Evolutionary conservation across 2,329 filamentous ascomycete genomes (phyloP).

Genomic region (Talaromyces piceae): DNA sequence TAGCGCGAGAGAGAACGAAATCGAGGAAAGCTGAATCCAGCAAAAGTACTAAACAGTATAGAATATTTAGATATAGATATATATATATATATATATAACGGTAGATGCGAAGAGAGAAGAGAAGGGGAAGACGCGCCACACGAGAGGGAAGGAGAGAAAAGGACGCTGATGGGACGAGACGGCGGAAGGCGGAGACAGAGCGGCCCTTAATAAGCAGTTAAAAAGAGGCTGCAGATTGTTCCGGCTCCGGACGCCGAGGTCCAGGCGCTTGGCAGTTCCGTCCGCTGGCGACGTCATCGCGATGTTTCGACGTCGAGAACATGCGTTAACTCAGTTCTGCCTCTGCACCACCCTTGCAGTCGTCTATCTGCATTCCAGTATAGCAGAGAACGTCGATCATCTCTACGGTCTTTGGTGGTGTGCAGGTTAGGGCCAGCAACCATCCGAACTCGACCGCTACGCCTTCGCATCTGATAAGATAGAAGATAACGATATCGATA

Average conservation of each 20-base stretch:
- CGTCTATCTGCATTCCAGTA: neutral
- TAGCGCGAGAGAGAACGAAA: neutral
- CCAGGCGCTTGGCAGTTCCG: neutral
- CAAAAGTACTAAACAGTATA: too few species aligned
- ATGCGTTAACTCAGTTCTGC: neutral
- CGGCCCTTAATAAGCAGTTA: too few species aligned
- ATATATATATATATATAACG: too few species aligned
- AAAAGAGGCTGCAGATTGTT: neutral
- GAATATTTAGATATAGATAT: too few species aligned
- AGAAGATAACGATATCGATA: too few species aligned
- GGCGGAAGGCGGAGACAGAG: neutral
- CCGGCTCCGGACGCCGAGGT: neutral
- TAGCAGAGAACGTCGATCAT: neutral
- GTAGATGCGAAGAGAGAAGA: neutral
- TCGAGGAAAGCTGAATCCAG: too few species aligned
- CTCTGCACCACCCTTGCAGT: neutral
- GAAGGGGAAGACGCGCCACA: neutral
- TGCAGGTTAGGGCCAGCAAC: neutral
- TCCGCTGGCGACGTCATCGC: neutral
- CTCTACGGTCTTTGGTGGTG: neutral
- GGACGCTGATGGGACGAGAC: too few species aligned
- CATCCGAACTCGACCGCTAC: neutral
- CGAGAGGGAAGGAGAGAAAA: neutral
- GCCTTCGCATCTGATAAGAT: neutral
- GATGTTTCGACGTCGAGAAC: neutral